Evolutionary conservation across 1,284 basidiomycete species (phyloP).

Genomic region (Ceratobasidium papillatum): DNA sequence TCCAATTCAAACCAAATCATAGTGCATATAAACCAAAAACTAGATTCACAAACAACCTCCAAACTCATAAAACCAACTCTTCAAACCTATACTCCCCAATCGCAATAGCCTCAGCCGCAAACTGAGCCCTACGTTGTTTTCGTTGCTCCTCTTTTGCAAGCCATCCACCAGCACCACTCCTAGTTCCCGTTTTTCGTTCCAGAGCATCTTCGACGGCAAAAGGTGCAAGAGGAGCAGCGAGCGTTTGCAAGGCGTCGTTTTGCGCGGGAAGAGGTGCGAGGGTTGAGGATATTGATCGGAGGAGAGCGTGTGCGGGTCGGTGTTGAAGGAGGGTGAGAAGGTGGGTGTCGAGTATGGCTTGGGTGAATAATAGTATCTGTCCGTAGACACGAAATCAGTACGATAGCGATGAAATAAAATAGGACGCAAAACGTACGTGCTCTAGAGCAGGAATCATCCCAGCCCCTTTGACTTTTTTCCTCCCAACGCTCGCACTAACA

Average conservation of each 20-base stretch:
- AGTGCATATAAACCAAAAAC: not conserved
- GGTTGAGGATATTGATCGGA: constrained; percentile 23
- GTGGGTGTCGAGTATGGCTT: constrained; percentile 41
- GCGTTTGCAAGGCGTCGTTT: constrained; percentile 22
- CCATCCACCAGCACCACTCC: constrained; percentile 1
- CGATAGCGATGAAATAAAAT: not conserved
- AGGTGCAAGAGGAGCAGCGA: constrained; percentile 22
- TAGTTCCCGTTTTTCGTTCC: constrained; percentile 6
- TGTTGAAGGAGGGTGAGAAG: constrained; percentile 39
- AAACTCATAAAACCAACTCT: constrained; percentile 11
- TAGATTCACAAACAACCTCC: not conserved
- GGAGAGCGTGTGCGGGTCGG: constrained; percentile 27
- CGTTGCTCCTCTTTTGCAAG: constrained; percentile 16
- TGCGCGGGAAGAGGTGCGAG: constrained; percentile 24
- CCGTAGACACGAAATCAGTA: not conserved
- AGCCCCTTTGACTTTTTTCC: constrained; percentile 36
- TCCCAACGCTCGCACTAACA: constrained; percentile 19
- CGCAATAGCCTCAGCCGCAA: constrained; percentile 33
- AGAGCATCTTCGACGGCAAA: constrained; percentile 33
- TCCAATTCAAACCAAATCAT: not conserved
- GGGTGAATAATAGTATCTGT: constrained; percentile 38
- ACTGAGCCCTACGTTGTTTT: constrained; percentile 19
- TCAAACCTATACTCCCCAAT: constrained; percentile 38
- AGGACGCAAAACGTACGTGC: not conserved
- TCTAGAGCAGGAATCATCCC: constrained; percentile 37